phyloP scores from a whole-genome alignment of 257 asterid species.

The Penstemon newberryi region DNA sequence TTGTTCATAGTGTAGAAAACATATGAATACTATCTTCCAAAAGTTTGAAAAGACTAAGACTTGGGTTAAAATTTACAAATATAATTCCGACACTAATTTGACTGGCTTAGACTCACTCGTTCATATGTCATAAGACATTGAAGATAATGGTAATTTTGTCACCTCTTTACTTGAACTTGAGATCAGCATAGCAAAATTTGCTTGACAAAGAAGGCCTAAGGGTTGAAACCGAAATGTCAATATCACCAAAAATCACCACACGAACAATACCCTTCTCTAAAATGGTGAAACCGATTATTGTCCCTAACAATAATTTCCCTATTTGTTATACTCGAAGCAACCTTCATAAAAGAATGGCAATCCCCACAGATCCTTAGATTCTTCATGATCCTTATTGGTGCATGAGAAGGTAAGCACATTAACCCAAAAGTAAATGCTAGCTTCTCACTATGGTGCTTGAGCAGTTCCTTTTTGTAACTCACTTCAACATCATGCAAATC shows the following conservation, averaged over 20 bases:
- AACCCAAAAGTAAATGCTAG: constrained; percentile 79
- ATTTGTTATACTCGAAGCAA: constrained; percentile 58
- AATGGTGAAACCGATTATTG: constrained; percentile 84
- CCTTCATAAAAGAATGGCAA: constrained; percentile 89
- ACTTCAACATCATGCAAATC: constrained; percentile 82
- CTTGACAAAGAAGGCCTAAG: too few relatives aligned
- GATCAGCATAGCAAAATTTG: too few relatives aligned
- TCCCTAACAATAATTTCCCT: constrained; percentile 83
- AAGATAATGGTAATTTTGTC: too few relatives aligned
- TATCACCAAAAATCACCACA: constrained; percentile 88
- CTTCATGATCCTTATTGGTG: constrained; percentile 88
- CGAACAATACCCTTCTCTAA: constrained; percentile 65
- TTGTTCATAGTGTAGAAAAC: too few relatives aligned
- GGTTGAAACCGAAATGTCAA: not conserved
- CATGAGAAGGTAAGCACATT: constrained; percentile 61
- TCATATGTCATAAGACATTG: too few relatives aligned
- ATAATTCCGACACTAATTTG: too few relatives aligned
- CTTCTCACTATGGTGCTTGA: constrained; percentile 89
- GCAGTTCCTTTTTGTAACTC: constrained; percentile 57
- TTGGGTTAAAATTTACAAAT: too few relatives aligned
- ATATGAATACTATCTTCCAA: too few relatives aligned
- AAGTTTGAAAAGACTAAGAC: too few relatives aligned
- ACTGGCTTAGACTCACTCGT: too few relatives aligned
- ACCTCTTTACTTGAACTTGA: too few relatives aligned
- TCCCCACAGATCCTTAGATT: constrained; percentile 91